Base-by-base conservation (phyloP, 148 eudicot genomes). In the Persicaria maculosa region DNA sequence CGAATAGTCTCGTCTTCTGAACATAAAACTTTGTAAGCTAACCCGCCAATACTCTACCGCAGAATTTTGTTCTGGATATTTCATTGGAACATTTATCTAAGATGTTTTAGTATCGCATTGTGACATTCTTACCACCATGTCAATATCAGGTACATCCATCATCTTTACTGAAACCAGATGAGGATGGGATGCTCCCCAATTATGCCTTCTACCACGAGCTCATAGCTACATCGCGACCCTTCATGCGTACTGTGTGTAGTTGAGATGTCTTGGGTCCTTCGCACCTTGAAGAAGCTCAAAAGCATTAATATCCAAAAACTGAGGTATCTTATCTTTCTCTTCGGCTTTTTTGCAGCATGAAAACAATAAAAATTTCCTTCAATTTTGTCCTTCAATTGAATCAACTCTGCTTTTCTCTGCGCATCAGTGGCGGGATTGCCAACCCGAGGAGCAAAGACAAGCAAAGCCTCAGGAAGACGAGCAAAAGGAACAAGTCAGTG, bases 131-230 rank as follows among this genome's bases (percentile, higher is more conserved):
- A 1, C 45, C 6, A 43, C 6, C 19, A 40, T 11, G 47, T 14
- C 46, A 40, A 36, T 65, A 36, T 12, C 64, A 89, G 97, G 93
- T 89, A 50, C 99, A 96, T 79, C 99, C 99, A 14, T 92, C 97
- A 25, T 96, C 97, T 72, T 97, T 88, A 79, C 83, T 92, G 76
- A 83, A 81, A 80, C 43, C 93, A 19, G 97, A 96, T 82, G 97
- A 96, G 77, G 97, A 92, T n/a, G 99, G 97, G 45, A 84, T 92
- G 89, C 88, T 92, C 52, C 94, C 99, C 15, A 89, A 85, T 77
- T 96, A 89, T 78, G 97, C 90, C 44, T 83, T 96, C 61, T 96
- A 83, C 83, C 99, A 96, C 43, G 99, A 96, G 84, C 86, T 96
- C 67, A 85, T 96, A 70, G 80, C 91, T 68, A 96, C 99, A 25